Evolutionary conservation across 176 grass and related monocot species (phyloP).

Genomic region (Echinochloa phyllopogon): DNA sequence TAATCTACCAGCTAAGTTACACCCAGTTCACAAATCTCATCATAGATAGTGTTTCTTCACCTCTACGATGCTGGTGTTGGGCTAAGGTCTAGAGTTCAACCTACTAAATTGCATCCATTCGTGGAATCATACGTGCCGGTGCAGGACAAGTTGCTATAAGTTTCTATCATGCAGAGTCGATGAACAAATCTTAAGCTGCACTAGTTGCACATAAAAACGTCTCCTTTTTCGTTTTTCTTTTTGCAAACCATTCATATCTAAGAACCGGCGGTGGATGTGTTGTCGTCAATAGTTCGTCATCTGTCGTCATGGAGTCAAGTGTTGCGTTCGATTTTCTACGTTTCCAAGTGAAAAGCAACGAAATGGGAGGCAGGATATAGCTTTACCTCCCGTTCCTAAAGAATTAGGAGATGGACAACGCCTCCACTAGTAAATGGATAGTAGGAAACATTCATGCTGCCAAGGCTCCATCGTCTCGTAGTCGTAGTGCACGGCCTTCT

Average conservation of each 20-base stretch:
- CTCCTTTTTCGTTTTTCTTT: background rate
- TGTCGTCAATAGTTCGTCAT: conserved; percentile 11
- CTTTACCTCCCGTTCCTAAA: conserved; percentile 29
- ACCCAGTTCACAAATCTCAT: too few species aligned
- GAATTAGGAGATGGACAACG: background rate
- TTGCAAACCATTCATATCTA: background rate
- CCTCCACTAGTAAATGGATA: conserved; percentile 28
- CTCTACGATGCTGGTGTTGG: too few species aligned
- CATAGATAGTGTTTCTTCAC: too few species aligned
- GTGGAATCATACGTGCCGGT: too few species aligned
- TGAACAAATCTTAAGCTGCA: too few species aligned
- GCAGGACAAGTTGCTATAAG: too few species aligned
- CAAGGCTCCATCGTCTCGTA: background rate
- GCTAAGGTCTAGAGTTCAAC: too few species aligned
- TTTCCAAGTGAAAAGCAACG: conserved; percentile 13
- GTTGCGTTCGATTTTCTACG: background rate
- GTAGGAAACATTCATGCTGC: background rate
- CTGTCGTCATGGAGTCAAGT: background rate
- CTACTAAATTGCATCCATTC: too few species aligned
- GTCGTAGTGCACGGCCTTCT: background rate
- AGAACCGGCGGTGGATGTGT: background rate
- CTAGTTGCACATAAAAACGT: background rate
- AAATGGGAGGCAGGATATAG: background rate
- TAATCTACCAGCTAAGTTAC: too few species aligned
- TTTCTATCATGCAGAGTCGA: too few species aligned